Evolutionary conservation across 179 eudicot species (phyloP).

Genomic region (Actinidia chinensis): DNA sequence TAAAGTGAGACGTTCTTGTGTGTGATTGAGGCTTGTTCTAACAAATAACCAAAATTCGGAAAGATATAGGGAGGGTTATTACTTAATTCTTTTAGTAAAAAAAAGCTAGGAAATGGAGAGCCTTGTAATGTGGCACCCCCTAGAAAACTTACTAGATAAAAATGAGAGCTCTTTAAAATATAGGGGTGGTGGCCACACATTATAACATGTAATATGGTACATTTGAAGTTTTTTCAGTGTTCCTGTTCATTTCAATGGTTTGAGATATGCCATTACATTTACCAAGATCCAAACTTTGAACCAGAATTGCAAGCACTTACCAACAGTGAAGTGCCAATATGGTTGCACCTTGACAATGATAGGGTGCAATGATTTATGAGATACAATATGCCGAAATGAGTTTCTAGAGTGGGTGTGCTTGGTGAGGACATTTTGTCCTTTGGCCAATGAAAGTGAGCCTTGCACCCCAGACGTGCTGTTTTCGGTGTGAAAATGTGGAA

Average conservation of each 20-base stretch:
- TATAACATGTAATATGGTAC: too few species aligned
- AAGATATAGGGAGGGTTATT: too few species aligned
- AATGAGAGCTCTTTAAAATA: too few species aligned
- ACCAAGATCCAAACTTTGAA: constrained; percentile 84
- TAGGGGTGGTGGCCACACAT: too few species aligned
- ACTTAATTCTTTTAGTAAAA: too few species aligned
- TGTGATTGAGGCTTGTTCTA: too few species aligned
- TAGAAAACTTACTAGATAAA: too few species aligned
- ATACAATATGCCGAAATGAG: constrained; percentile 98
- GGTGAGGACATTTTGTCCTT: constrained; percentile 86
- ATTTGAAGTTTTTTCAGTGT: background rate
- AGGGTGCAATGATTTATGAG: constrained; percentile 65
- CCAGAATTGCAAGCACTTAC: constrained; percentile 71
- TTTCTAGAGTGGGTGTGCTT: constrained; percentile 89
- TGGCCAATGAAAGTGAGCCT: constrained; percentile 87
- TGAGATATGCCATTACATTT: constrained; percentile 5
- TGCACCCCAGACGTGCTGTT: constrained; percentile 75
- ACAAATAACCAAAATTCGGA: too few species aligned
- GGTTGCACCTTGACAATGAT: constrained; percentile 67
- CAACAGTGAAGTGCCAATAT: constrained; percentile 78
- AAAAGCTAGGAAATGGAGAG: too few species aligned
- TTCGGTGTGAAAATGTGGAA: constrained; percentile 97
- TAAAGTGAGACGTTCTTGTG: background rate
- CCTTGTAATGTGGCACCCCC: too few species aligned
- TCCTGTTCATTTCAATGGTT: background rate